These are phyloP conservation scores for Diaporthe sp. DNA, from an alignment of 2,329 filamentous ascomycete genomes.

Conservation along the genomic window DNA sequence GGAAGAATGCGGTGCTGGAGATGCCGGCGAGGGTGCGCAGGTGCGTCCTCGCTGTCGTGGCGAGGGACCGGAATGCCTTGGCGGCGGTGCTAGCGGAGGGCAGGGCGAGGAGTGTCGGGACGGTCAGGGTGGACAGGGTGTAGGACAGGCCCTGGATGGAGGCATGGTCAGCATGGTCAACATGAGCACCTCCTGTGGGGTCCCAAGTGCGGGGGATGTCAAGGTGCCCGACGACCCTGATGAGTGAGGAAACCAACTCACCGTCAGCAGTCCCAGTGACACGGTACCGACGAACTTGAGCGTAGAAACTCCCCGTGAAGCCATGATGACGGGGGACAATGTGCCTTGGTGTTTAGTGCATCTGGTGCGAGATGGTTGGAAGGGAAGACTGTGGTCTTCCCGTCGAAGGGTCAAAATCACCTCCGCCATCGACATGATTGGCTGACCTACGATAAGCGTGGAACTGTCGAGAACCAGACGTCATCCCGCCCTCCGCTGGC, in stretches of 20 bases:
- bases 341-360: conserved; percentile 23
- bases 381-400: not conserved
- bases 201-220: conserved; percentile 24
- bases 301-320: conserved; percentile 76
- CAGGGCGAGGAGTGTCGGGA: conserved; percentile 84
- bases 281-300: conserved; percentile 95
- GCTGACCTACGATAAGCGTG: not conserved
- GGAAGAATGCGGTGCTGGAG: conserved; percentile 76
- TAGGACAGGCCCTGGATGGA: conserved; percentile 83
- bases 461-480: conserved; percentile 11
- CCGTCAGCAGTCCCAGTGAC: conserved; percentile 87
- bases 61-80: conserved; percentile 76
- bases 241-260: conserved; percentile 57
- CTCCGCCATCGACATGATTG: not conserved
- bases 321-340: conserved; percentile 59
- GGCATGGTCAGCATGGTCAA: conserved; percentile 5
- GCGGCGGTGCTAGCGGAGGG: conserved; percentile 79
- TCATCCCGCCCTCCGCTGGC: conserved; percentile 7
- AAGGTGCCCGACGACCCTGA: not conserved
- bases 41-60: conserved; percentile 71
- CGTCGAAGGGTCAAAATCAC: conserved; percentile 12
- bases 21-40: conserved; percentile 75
- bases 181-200: not conserved
- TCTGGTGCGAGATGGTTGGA: conserved; percentile 19
- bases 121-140: conserved; percentile 79